These are phyloP conservation scores for Macrotyloma uniflorum DNA, from an alignment of 306 rosid species.

Conservation along the genomic window DNA sequence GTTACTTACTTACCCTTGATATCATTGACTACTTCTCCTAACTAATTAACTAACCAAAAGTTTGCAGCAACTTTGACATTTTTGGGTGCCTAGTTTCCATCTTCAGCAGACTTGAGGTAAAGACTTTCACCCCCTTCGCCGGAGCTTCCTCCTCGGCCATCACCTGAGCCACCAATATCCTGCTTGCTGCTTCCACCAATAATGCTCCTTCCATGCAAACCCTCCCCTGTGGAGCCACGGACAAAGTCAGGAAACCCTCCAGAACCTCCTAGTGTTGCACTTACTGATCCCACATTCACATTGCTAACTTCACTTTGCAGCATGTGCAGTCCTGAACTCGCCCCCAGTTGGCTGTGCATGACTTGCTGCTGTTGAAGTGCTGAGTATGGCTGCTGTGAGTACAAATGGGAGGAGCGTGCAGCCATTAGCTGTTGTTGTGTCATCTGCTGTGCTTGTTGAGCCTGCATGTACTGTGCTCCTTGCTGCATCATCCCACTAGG, in stretches of 20 bases:
- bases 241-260: conserved; percentile 75
- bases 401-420: conserved; percentile 86
- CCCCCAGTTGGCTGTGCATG: conserved; percentile 69
- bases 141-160: conserved; percentile 72
- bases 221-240: conserved; percentile 59
- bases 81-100: conserved; percentile 41
- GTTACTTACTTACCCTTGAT: conserved; percentile 8
- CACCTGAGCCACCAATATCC: conserved; percentile 69
- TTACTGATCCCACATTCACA: conserved; percentile 70
- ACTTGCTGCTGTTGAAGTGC: conserved; percentile 81
- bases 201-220: conserved; percentile 66
- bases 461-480: conserved; percentile 92
- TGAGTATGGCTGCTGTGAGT: conserved; percentile 75
- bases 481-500: conserved; percentile 75
- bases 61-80: conserved; percentile 21
- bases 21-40: conserved; percentile 43
- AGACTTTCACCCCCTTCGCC: conserved; percentile 83
- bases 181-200: conserved; percentile 79
- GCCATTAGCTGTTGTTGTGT: conserved; percentile 89
- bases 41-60: conserved; percentile 16
- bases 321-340: conserved; percentile 74
- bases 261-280: conserved; percentile 57
- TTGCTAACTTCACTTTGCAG: conserved; percentile 60
- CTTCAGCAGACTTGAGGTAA: conserved; percentile 75
- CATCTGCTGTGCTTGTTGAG: conserved; percentile 84